Conservation (phyloP, 106 monocot genomes). For the Dactylorhiza incarnata region DNA sequence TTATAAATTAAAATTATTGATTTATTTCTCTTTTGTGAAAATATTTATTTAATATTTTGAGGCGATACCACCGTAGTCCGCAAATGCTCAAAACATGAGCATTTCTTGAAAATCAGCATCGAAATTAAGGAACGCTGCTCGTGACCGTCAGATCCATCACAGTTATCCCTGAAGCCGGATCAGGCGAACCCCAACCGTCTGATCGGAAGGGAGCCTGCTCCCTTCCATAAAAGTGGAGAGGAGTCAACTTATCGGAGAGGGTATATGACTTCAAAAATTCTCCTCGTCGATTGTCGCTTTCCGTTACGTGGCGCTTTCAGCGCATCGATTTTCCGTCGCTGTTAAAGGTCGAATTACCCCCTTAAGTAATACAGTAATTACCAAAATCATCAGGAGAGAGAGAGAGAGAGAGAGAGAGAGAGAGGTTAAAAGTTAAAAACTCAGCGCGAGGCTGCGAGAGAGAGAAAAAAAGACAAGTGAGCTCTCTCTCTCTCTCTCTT, state of each 20-base stretch:
- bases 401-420: background rate
- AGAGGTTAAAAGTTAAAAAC: background rate
- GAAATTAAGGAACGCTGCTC: too few relatives aligned
- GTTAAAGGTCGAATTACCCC: background rate
- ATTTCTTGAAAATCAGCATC: too few relatives aligned
- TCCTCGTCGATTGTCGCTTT: background rate
- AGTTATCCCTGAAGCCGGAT: background rate
- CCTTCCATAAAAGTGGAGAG: background rate
- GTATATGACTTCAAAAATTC: background rate
- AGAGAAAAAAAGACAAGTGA: background rate
- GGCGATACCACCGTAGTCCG: too few relatives aligned
- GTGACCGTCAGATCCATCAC: too few relatives aligned
- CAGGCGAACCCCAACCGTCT: background rate
- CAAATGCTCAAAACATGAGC: too few relatives aligned
- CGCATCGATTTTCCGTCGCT: background rate
- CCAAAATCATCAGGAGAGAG: background rate
- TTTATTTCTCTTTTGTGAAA: too few relatives aligned
- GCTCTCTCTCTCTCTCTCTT: background rate
- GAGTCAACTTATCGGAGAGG: too few relatives aligned
- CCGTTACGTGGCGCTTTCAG: background rate
- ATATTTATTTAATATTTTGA: too few relatives aligned
- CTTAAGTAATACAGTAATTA: background rate
- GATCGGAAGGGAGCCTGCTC: background rate
- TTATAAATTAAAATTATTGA: too few relatives aligned
- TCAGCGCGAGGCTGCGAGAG: background rate